These are phyloP conservation scores for Danielia oregonensis DNA, from an alignment of 805 yeast species.

Conservation along the genomic window DNA sequence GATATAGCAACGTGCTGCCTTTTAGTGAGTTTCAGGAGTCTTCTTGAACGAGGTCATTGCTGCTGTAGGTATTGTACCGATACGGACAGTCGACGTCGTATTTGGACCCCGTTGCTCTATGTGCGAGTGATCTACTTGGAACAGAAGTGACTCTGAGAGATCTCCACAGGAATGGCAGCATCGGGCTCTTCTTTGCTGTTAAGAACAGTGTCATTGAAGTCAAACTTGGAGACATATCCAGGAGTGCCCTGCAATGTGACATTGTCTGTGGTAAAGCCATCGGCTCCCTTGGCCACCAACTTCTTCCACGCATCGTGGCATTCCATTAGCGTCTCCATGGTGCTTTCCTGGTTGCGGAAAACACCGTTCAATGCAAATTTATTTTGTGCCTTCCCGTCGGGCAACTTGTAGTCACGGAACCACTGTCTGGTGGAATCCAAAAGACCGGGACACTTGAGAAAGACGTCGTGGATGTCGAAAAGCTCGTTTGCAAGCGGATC, in stretches of 20 bases:
- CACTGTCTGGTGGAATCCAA: conserved; percentile 93
- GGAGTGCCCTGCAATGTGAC: conserved; percentile 9
- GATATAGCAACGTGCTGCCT: too few species aligned
- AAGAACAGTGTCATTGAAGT: conserved; percentile 13
- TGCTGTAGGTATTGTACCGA: too few species aligned
- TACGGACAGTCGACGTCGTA: too few species aligned
- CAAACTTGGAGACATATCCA: conserved; percentile 4
- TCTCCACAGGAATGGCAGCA: conserved; percentile 9
- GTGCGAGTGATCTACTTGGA: background rate
- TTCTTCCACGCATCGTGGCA: conserved; percentile 82
- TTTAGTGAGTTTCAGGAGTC: too few species aligned
- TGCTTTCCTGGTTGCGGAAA: conserved; percentile 82
- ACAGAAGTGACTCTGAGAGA: conserved; percentile 8
- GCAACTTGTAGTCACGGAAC: conserved; percentile 97
- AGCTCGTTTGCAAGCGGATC: conserved; percentile 89
- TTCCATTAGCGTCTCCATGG: conserved; percentile 78
- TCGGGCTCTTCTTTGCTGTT: conserved; percentile 11
- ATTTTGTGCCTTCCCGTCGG: conserved; percentile 97
- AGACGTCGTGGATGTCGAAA: conserved; percentile 89
- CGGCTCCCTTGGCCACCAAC: conserved; percentile 54
- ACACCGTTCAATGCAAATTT: conserved; percentile 96
- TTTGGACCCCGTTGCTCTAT: too few species aligned
- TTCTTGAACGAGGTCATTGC: too few species aligned
- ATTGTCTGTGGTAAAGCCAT: conserved; percentile 11
- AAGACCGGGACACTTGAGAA: conserved; percentile 84